A percentile compares a stretch with the other conserved stretches of the same genome.
phyloP scores from a whole-genome alignment of 768 basidiomycete genomes.

The Calocybe gangraenosa region DNA sequence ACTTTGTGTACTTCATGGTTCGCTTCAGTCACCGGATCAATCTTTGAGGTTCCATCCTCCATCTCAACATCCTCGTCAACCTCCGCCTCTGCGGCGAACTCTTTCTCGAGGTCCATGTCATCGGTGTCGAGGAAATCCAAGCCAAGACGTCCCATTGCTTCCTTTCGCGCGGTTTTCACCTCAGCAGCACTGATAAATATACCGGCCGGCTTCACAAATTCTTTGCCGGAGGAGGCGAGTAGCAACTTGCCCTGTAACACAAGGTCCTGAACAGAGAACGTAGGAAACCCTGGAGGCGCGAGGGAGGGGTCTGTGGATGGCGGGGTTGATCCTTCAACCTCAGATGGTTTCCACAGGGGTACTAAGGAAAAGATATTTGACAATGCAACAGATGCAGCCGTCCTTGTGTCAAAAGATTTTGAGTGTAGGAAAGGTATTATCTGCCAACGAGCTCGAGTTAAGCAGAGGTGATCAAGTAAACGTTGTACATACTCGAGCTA shows the following conservation, averaged over 20 bases:
- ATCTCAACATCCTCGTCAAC: conserved; percentile 32
- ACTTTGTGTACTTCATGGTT: conserved; percentile 39
- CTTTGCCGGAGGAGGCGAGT: conserved; percentile 90
- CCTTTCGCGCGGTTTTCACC: conserved; percentile 82
- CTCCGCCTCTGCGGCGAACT: conserved; percentile 59
- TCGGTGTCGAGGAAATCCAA: conserved; percentile 84
- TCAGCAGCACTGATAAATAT: conserved; percentile 73
- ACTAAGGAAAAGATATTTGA: conserved; percentile 83
- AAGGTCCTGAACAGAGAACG: conserved; percentile 73
- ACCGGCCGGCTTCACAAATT: conserved; percentile 73
- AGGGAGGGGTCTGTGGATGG: conserved; percentile 23
- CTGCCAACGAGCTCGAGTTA: conserved; percentile 33
- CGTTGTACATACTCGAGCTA: conserved; percentile 64
- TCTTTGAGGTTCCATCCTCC: conserved; percentile 31
- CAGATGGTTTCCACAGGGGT: conserved; percentile 70
- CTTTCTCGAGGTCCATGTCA: conserved; percentile 84
- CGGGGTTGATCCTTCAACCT: conserved; percentile 26
- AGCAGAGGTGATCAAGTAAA: conserved; percentile 2
- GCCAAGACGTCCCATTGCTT: conserved; percentile 84
- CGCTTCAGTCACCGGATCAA: conserved; percentile 28
- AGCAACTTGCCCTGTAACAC: conserved; percentile 75
- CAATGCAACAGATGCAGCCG: conserved; percentile 84
- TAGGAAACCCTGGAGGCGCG: conserved; percentile 56
- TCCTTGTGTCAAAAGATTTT: conserved; percentile 88
- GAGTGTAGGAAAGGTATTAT: conserved; percentile 90